These are phyloP conservation scores for Collybiopsis luxurians DNA, from an alignment of 768 basidiomycete genomes.

Conservation along the genomic window DNA sequence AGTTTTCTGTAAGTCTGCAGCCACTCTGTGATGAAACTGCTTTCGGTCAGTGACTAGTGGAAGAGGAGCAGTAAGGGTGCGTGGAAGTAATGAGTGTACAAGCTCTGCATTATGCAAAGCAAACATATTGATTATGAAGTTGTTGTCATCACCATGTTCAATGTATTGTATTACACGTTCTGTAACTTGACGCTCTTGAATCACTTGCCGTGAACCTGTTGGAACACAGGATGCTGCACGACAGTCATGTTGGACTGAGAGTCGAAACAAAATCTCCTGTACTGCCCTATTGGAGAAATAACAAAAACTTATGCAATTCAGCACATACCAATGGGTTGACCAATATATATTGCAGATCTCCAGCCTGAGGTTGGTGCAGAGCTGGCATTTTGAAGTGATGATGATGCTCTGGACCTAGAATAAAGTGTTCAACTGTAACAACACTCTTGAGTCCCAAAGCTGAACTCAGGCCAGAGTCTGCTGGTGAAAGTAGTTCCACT, in stretches of 20 bases:
- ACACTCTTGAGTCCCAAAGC: too few species aligned
- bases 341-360: too few species aligned
- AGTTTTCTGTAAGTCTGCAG: background rate
- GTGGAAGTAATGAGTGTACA: background rate
- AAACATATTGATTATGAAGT: background rate
- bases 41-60: background rate
- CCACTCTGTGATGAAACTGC: background rate
- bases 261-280: background rate
- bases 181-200: background rate
- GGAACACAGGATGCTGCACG: background rate
- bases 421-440: background rate
- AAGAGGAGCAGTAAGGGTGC: background rate
- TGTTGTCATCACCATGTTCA: background rate
- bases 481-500: too few species aligned
- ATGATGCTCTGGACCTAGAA: background rate
- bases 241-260: conserved; percentile 2
- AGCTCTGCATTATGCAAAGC: conserved; percentile 6
- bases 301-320: background rate
- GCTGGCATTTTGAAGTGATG: background rate
- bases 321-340: too few species aligned
- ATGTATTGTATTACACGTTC: background rate
- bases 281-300: background rate
- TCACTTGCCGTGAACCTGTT: background rate
- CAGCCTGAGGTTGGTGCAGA: background rate
- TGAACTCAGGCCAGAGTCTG: too few species aligned